Evolutionary conservation across 1,284 basidiomycete species (phyloP), one percentile per base, ranked within the genome.

Genomic region (Naganishia sp.): DNA sequence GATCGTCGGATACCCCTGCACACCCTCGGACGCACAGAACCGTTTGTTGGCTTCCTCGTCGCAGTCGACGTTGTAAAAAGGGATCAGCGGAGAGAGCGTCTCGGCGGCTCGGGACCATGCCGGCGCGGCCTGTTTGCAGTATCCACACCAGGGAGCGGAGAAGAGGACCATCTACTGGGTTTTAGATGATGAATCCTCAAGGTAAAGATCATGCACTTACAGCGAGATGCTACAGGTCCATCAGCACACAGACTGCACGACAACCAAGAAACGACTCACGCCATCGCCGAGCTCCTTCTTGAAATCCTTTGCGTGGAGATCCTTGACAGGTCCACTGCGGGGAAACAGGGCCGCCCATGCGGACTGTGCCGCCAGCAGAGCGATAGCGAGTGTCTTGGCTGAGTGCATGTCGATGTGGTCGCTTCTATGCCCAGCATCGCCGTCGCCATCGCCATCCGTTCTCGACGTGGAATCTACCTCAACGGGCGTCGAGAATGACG

Each of bases 1-100:
- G 77, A 94, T 83, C 3, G 94, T 96, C 1, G 94, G 94, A 84
- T 94, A 97, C 2, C 94, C 94, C 79, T 93, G 84, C 23, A 96
- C 85, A n/a, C 86, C 86, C 83, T 90, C 90, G 69, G 92, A 86
- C 0, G 86, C 86, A 75, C 94, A 97, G 10, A 94, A 79, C 7
- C 81, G 83, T 77, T 90, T 92, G 80, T 96, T 95, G 73, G 82
- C 81, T 28, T 87, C 84, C n/a, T 84, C 87, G 73, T 97, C 94
- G 71, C 94, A 97, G 77, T 97, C 92, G 52, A 97, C 85, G 13
- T 92, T 90, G 77, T 94, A 95, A 68, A 90, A 84, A 1, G 92
- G 92, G 42, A 97, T 84, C 44, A 97, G 83, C 9, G 93, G 92
- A 67, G 87, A 83, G 25, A 96, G 84, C 1, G 86, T 88, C 10